Conservation (phyloP, 2,329 filamentous ascomycete species). For the Fusarium albidum region DNA sequence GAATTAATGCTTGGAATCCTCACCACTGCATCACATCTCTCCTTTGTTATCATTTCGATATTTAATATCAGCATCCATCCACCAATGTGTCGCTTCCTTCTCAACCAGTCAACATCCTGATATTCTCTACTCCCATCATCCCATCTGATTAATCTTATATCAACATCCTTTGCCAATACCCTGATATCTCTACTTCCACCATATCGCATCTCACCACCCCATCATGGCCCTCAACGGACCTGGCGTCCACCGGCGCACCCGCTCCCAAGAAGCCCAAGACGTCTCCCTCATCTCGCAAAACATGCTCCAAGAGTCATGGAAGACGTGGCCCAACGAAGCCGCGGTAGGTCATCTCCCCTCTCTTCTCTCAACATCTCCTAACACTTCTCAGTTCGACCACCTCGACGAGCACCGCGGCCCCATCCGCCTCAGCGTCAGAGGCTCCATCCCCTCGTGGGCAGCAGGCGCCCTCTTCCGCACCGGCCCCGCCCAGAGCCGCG, state of each 20-base stretch:
- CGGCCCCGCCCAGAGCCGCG: slow-evolving; percentile 71
- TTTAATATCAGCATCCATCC: too few species aligned
- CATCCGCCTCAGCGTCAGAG: slow-evolving; percentile 68
- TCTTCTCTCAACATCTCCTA: neutral
- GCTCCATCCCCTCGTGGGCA: slow-evolving; percentile 74
- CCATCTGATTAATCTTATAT: too few species aligned
- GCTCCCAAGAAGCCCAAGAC: slow-evolving; percentile 40
- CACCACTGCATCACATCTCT: too few species aligned
- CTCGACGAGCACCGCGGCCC: slow-evolving; percentile 72
- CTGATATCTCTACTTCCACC: too few species aligned
- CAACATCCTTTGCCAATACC: too few species aligned
- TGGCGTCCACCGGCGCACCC: slow-evolving; percentile 40
- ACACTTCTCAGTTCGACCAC: slow-evolving; percentile 66
- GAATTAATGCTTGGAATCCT: too few species aligned
- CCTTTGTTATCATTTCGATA: too few species aligned
- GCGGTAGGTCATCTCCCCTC: slow-evolving; percentile 45
- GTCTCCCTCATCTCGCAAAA: slow-evolving; percentile 36
- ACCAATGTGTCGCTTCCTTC: too few species aligned
- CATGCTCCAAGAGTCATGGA: slow-evolving; percentile 45
- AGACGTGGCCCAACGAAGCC: slow-evolving; percentile 58
- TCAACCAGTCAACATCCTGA: too few species aligned
- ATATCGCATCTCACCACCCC: too few species aligned
- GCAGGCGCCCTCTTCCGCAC: slow-evolving; percentile 78
- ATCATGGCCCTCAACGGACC: slow-evolving; percentile 40
- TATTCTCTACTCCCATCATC: too few species aligned